Evolutionary conservation across 768 basidiomycete genomes (phyloP).

Genomic region (Cystobasidium ongulense): DNA sequence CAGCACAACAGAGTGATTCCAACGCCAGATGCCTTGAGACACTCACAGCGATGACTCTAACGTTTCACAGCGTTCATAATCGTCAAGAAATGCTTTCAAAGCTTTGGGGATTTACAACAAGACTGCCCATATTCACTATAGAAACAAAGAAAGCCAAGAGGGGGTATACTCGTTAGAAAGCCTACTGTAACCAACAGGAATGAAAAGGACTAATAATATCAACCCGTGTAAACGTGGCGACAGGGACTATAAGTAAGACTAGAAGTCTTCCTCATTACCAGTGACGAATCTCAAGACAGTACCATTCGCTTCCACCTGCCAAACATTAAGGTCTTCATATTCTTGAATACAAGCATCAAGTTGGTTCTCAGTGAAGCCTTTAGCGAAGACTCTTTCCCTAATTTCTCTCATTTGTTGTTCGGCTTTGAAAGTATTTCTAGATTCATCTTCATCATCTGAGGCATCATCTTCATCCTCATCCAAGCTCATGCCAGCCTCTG

Average conservation of each 20-base stretch:
- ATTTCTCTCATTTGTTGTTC: conserved; percentile 80
- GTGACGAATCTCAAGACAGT: conserved; percentile 22
- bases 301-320: conserved; percentile 31
- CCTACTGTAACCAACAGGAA: neutral
- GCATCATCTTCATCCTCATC: conserved; percentile 41
- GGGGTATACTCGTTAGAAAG: neutral
- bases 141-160: neutral
- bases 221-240: too few species aligned
- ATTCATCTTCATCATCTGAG: conserved; percentile 55
- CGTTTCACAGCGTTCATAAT: too few species aligned
- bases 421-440: conserved; percentile 55
- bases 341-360: conserved; percentile 50
- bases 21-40: too few species aligned
- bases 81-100: too few species aligned
- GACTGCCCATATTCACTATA: neutral
- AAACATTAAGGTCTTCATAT: conserved; percentile 40
- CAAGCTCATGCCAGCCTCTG: conserved; percentile 46
- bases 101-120: neutral
- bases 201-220: too few species aligned
- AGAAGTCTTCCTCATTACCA: conserved; percentile 7
- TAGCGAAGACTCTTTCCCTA: conserved; percentile 70
- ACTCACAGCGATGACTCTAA: too few species aligned
- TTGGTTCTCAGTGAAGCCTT: conserved; percentile 84
- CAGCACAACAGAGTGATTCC: too few species aligned
- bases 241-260: too few species aligned